These are phyloP conservation scores for Dioscorea dumetorum DNA, from an alignment of 106 monocot species.

Conservation along the genomic window DNA sequence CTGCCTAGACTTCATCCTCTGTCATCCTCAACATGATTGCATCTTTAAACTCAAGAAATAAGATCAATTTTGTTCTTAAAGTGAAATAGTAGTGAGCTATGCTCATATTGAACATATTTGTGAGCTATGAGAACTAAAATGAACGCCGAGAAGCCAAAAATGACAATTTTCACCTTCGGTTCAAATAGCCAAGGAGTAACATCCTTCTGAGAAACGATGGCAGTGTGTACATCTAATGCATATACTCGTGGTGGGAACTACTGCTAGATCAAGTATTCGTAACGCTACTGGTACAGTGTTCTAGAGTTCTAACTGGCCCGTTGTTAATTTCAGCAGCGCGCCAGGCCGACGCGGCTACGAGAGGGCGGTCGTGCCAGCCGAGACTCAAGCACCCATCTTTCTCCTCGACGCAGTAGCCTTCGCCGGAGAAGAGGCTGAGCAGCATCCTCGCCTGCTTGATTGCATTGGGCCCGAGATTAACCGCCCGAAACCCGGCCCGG, in stretches of 20 bases:
- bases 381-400: slow-evolving; percentile 52
- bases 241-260: not conserved
- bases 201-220: too few species aligned
- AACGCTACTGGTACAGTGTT: not conserved
- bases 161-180: too few species aligned
- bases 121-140: too few species aligned
- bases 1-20: too few species aligned
- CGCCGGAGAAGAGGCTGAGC: slow-evolving; percentile 61
- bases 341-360: slow-evolving; percentile 77
- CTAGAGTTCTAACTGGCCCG: not conserved
- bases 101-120: too few species aligned
- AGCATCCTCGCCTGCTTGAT: slow-evolving; percentile 74
- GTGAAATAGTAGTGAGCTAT: too few species aligned
- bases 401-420: slow-evolving; percentile 60
- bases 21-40: too few species aligned
- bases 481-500: slow-evolving; percentile 29
- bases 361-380: slow-evolving; percentile 59
- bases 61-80: too few species aligned
- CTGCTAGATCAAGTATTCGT: too few species aligned
- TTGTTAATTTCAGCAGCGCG: not conserved
- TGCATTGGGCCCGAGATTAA: slow-evolving; percentile 49
- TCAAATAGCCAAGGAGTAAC: too few species aligned
- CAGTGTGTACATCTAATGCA: not conserved
- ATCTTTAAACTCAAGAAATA: too few species aligned
- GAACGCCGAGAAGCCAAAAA: too few species aligned